Conservation (phyloP, 1,139 yeast genomes). For the Pichia sp. region DNA sequence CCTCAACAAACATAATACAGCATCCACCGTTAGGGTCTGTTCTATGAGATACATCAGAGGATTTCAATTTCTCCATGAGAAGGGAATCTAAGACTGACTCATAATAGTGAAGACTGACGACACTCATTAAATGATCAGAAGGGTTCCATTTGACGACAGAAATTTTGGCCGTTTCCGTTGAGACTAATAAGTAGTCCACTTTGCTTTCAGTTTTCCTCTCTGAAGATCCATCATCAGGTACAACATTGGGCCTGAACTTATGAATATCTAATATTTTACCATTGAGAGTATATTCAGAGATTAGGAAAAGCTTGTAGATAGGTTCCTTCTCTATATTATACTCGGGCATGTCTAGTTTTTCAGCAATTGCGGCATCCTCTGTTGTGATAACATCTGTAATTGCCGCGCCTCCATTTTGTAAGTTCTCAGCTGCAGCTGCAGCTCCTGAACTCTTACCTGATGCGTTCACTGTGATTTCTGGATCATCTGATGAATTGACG, state of each 20-base stretch:
- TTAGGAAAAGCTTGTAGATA: slow-evolving; percentile 39
- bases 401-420: background rate
- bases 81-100: slow-evolving; percentile 57
- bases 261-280: slow-evolving; percentile 62
- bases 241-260: slow-evolving; percentile 33
- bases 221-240: background rate
- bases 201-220: slow-evolving; percentile 20
- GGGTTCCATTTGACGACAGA: slow-evolving; percentile 72
- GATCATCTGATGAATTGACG: slow-evolving; percentile 8
- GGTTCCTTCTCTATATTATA: slow-evolving; percentile 14
- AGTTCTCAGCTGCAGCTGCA: background rate
- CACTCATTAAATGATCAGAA: slow-evolving; percentile 42
- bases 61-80: slow-evolving; percentile 40
- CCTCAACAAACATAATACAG: slow-evolving; percentile 61
- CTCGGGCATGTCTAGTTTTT: slow-evolving; percentile 10
- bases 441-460: no score
- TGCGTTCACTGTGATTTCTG: no score
- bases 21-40: slow-evolving; percentile 63
- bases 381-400: background rate
- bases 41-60: slow-evolving; percentile 41
- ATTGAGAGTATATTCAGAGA: slow-evolving; percentile 62
- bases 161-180: slow-evolving; percentile 72
- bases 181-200: slow-evolving; percentile 56
- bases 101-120: slow-evolving; percentile 81
- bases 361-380: background rate